These are phyloP conservation scores for Neonectria sp. DNA, from an alignment of 2,329 filamentous ascomycete genomes.

Conservation along the genomic window DNA sequence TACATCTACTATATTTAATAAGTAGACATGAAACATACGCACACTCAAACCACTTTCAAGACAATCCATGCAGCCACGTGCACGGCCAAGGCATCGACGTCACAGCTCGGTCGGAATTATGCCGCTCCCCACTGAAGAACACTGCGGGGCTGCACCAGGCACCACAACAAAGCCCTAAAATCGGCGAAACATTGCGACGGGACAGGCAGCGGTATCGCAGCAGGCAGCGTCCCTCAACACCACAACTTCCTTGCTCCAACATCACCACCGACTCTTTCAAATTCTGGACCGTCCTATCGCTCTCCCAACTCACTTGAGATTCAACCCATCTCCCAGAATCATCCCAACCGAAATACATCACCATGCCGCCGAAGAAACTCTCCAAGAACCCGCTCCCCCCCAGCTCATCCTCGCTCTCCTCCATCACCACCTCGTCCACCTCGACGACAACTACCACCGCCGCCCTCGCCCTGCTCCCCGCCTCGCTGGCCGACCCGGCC, in stretches of 20 bases:
- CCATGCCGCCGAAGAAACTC: conserved; percentile 48
- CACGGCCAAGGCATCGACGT: conserved; percentile 7
- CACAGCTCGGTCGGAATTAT: conserved; percentile 2
- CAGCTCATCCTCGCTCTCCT: conserved; percentile 39
- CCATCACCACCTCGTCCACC: conserved; percentile 46
- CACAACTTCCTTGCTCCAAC: conserved; percentile 18
- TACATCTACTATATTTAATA: no score
- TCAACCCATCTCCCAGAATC: neutral
- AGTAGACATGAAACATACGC: neutral
- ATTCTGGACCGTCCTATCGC: neutral
- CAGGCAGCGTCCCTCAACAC: conserved; percentile 28
- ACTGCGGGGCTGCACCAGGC: conserved; percentile 13
- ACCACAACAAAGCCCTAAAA: conserved; percentile 8
- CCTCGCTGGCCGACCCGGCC: conserved; percentile 64
- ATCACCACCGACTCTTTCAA: conserved; percentile 4
- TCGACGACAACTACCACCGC: conserved; percentile 52
- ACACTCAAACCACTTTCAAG: neutral
- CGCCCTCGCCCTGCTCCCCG: conserved; percentile 49
- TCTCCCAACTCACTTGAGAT: neutral
- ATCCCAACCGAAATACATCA: no score
- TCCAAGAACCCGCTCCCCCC: conserved; percentile 47
- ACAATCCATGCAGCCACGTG: neutral
- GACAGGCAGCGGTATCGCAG: conserved; percentile 6
- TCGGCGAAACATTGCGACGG: neutral
- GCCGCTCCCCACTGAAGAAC: neutral